Evolutionary conservation across 768 basidiomycete species (phyloP).

Genomic region (Boletus rex-veris): DNA sequence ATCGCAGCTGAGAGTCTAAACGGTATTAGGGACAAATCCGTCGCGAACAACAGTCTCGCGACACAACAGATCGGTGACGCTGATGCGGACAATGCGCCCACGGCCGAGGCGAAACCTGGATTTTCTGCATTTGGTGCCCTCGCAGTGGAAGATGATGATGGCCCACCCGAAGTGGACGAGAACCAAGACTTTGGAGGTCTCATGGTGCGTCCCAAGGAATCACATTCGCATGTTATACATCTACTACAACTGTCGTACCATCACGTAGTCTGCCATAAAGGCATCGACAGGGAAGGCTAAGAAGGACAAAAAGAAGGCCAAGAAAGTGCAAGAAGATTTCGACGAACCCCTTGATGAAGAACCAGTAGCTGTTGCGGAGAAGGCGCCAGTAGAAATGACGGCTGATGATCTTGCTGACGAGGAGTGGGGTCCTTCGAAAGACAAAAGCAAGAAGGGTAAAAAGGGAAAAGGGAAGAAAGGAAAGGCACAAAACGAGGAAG

Average conservation of each 20-base stretch:
- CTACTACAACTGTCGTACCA: background rate
- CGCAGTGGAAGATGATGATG: slow-evolving; percentile 41
- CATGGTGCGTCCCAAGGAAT: slow-evolving; percentile 51
- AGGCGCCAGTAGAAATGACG: slow-evolving; percentile 48
- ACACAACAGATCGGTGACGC: slow-evolving; percentile 32
- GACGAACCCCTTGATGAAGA: slow-evolving; percentile 29
- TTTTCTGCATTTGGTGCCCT: slow-evolving; percentile 53
- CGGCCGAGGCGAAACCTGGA: slow-evolving; percentile 30
- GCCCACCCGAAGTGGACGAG: slow-evolving; percentile 46
- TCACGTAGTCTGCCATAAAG: slow-evolving; percentile 58
- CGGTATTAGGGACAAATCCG: slow-evolving; percentile 53
- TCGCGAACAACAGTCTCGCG: slow-evolving; percentile 39
- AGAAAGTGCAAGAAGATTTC: slow-evolving; percentile 35
- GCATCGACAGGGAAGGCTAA: slow-evolving; percentile 48
- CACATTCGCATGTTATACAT: background rate
- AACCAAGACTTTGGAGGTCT: slow-evolving; percentile 71
- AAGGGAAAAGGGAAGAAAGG: slow-evolving; percentile 21
- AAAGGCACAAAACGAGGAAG: slow-evolving; percentile 17
- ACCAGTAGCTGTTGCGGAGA: slow-evolving; percentile 25
- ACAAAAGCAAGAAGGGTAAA: slow-evolving; percentile 23
- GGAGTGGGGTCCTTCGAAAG: slow-evolving; percentile 55
- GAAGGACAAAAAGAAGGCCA: slow-evolving; percentile 53
- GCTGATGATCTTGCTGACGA: slow-evolving; percentile 75
- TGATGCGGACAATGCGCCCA: slow-evolving; percentile 41
- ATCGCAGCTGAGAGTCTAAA: slow-evolving; percentile 15